Evolutionary conservation across 2,329 filamentous ascomycete species (phyloP), one percentile per base, ranked within the genome.

Genomic region (Didymella pinodella): DNA sequence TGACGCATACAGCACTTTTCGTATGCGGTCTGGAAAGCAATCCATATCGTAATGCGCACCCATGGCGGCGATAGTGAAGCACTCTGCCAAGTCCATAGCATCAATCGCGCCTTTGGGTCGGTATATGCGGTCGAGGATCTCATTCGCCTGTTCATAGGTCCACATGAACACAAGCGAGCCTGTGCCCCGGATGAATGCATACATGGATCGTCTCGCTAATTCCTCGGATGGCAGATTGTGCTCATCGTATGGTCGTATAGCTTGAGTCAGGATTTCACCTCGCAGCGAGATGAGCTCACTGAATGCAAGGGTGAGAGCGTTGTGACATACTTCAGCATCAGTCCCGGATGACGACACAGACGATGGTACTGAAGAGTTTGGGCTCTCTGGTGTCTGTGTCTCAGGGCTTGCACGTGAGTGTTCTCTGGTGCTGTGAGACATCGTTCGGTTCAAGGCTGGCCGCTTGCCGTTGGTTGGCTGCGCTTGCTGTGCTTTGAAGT

Each of bases 11-110:
- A 77, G 62, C 3, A 70, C 59, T 25, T 63, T 66, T 25, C 74
- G 65, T 25, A 74, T 69, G 2, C 62, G 59, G 45, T 76, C 73
- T 1, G 75, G 67, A 44, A 75, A 75, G 46, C 67, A 72, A 1
- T 77, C 73, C 53, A 72, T 62, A 22, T 77, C 75, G 47, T 77
- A 78, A 49, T 77, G 72, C 7, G 70, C 70, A 14, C 76, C 76
- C 70, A 77, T 73, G 7, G 75, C 73, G 29, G 75, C 72, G 4
- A 77, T 57, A 1, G 69, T 75, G 26, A 77, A 75, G 48, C 75
- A 75, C 48, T 77, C 71, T 0, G 74, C 72, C 7, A 77, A 60
- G 6, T 73, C 72, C 66, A 76, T 73, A 8, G 70, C 49, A 44
- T 77, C 72, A 0, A 71, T 65, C 7, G 45, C 58, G 29, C 63